Evolutionary conservation across 2,329 filamentous ascomycete species (phyloP), one percentile per base, ranked within the genome.

Genomic region (Ophiocordyceps robertsii): DNA sequence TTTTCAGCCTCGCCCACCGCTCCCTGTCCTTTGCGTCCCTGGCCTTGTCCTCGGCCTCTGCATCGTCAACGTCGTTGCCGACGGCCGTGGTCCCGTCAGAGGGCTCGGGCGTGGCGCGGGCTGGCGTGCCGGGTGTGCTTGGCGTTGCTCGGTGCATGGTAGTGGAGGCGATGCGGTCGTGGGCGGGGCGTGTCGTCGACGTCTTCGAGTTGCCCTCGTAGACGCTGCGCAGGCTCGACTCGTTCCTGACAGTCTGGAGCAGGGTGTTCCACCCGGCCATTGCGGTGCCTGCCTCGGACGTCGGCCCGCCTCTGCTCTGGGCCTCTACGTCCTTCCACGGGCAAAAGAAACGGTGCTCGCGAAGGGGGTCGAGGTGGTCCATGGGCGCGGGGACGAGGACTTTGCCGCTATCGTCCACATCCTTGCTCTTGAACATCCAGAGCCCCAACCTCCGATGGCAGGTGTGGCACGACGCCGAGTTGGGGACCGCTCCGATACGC

Each of bases 401-500:
- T 31, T 70, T 61, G 0, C 69, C 70, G 14, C 64, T 61, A 1
- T 67, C 64, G 44, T 76, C 72, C 29, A 82, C 73, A 52, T 77
- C 75, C 60, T 81, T 88, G 59, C 80, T 81, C 54, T 80, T 83
- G 59, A 94, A 96, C 68, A 98, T 82, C 92, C 92, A 98, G 2
- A 98, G 70, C 0, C 92, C 92, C 0, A 96, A 69, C 2, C 89
- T 79, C 45, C 92, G 80, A 55, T 94, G 84, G 58, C 92, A 98
- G 17, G 86, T 84, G 45, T 82, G 74, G 60, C 92, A 98, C 5
- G 79, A 80, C 6, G 84, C 80, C 14, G 90, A 75, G 46, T 86
- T 83, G 35, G 81, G 77, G 19, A 82, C 75, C 2, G 77, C 62
- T 56, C 80, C 60, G 53, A 78, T 63, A 56, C 70, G 63, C 12